Percentiles rank a stretch among this genome's conserved stretches.
phyloP scores from a whole-genome alignment of 2,329 filamentous ascomycete species.

The Amphichorda felina region DNA sequence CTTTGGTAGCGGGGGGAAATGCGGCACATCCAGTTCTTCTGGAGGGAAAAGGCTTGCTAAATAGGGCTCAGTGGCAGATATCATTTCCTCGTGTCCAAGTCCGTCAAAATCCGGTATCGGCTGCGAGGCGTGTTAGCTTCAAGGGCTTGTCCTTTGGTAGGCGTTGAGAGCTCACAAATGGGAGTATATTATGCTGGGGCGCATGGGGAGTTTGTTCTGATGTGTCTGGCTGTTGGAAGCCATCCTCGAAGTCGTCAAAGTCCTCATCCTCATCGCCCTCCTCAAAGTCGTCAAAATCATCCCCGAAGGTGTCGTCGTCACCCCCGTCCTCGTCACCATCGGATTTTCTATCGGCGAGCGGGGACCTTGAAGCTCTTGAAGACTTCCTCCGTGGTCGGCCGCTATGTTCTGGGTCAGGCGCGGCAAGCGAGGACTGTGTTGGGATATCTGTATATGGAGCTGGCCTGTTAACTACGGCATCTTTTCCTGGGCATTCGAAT shows the following conservation, averaged over 20 bases:
- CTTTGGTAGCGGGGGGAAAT: slow-evolving; percentile 36
- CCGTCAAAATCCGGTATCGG: slow-evolving; percentile 57
- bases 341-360: no score
- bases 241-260: slow-evolving; percentile 63
- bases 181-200: slow-evolving; percentile 24
- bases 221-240: slow-evolving; percentile 47
- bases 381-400: slow-evolving; percentile 1
- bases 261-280: slow-evolving; percentile 42
- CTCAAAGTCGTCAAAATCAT: slow-evolving; percentile 52
- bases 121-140: slow-evolving; percentile 23
- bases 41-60: slow-evolving; percentile 54
- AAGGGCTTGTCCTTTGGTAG: no score
- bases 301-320: slow-evolving; percentile 37
- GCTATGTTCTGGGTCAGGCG: background rate
- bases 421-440: background rate
- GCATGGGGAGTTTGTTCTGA: slow-evolving; percentile 18
- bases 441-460: slow-evolving; percentile 1
- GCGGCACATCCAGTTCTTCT: slow-evolving; percentile 37
- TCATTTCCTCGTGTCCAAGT: slow-evolving; percentile 48
- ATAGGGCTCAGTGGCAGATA: slow-evolving; percentile 51
- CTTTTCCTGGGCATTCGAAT: background rate
- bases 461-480: background rate
- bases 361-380: background rate
- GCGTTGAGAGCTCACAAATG: slow-evolving; percentile 30
- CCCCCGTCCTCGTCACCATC: slow-evolving; percentile 18